These are phyloP conservation scores for Chionographis japonica DNA, from an alignment of 106 monocot species.

Conservation along the genomic window DNA sequence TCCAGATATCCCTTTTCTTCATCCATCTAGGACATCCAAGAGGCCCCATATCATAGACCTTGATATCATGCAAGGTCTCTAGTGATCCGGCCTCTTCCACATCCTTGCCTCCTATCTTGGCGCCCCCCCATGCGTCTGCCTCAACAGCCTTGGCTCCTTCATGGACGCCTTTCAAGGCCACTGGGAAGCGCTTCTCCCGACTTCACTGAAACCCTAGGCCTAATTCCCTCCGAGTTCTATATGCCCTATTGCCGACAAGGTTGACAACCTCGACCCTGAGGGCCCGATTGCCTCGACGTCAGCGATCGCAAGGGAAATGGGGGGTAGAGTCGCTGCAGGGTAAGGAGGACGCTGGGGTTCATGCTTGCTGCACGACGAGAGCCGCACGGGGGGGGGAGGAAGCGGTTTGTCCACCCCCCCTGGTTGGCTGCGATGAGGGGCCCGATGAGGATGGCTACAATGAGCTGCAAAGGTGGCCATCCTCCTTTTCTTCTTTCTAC, in stretches of 20 bases:
- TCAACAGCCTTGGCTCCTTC: constrained; percentile 39
- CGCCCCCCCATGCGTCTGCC: constrained; percentile 34
- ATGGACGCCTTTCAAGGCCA: constrained; percentile 47
- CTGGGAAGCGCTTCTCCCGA: constrained; percentile 48
- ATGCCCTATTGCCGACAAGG: constrained; percentile 43
- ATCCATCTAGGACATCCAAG: constrained; percentile 54
- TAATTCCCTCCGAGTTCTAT: constrained; percentile 57
- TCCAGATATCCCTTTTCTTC: constrained; percentile 59
- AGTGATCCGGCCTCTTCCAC: constrained; percentile 54
- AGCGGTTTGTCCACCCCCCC: too few relatives aligned
- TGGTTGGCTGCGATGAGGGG: too few relatives aligned
- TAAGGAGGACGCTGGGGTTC: too few relatives aligned
- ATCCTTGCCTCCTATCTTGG: constrained; percentile 48
- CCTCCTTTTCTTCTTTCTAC: too few relatives aligned
- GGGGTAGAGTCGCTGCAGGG: too few relatives aligned
- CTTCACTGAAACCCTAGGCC: constrained; percentile 44
- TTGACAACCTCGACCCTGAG: constrained; percentile 42
- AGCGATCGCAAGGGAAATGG: constrained; percentile 39
- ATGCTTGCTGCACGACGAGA: too few relatives aligned
- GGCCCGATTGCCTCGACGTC: constrained; percentile 37
- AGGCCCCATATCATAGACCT: constrained; percentile 55
- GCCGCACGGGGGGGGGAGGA: too few relatives aligned
- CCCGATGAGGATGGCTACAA: too few relatives aligned
- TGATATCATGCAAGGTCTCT: constrained; percentile 58
- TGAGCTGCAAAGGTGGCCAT: too few relatives aligned